Conservation (phyloP, 2,329 filamentous ascomycete species). For the Trichoderma sp. region DNA sequence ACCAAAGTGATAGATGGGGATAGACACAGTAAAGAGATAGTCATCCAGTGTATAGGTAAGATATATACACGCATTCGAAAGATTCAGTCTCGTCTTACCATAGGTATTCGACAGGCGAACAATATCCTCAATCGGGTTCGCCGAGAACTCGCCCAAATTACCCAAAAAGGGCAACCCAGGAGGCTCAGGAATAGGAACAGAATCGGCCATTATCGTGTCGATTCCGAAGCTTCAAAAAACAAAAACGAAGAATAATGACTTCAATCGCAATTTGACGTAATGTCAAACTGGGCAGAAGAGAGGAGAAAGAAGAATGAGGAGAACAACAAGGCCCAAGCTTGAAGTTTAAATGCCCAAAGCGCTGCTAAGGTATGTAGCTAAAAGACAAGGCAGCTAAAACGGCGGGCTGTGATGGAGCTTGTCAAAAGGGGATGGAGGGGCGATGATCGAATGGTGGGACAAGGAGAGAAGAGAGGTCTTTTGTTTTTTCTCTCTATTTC, state of each 20-base stretch:
- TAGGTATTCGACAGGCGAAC: constrained; percentile 60
- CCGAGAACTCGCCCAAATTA: constrained; percentile 62
- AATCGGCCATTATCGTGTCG: constrained; percentile 34
- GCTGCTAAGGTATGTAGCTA: neutral
- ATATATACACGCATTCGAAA: neutral
- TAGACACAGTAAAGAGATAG: neutral
- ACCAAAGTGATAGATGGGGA: neutral
- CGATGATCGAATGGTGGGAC: neutral
- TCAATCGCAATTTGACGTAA: neutral
- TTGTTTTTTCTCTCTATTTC: neutral
- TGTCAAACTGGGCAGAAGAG: neutral
- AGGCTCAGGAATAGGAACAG: constrained; percentile 59
- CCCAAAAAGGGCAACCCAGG: constrained; percentile 63
- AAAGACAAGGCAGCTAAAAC: neutral
- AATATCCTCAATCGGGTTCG: constrained; percentile 55
- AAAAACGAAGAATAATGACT: neutral
- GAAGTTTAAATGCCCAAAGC: neutral
- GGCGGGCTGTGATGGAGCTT: neutral
- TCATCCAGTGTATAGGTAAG: no score
- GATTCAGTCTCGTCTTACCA: constrained; percentile 43
- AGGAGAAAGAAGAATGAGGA: neutral
- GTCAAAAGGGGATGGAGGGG: neutral
- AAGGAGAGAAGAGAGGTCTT: neutral
- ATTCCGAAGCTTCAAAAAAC: neutral
- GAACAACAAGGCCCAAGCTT: neutral